Evolutionary conservation across 2,329 filamentous ascomycete species (phyloP).

Genomic region (Ascochyta lentis): DNA sequence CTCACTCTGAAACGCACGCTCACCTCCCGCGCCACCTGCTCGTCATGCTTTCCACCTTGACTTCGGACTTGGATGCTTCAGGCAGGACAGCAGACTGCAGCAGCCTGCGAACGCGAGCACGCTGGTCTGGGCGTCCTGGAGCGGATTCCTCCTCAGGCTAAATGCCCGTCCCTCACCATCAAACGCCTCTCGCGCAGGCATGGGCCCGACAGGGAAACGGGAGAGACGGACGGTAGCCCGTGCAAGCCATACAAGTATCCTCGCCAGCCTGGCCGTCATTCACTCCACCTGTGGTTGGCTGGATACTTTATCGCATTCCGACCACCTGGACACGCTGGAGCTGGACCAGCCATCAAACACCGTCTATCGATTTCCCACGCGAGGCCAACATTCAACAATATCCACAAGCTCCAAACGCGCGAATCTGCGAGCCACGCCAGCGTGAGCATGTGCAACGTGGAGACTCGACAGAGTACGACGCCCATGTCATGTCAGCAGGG

Average conservation of each 20-base stretch:
- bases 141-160: conserved; percentile 45
- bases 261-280: conserved; percentile 23
- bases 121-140: conserved; percentile 18
- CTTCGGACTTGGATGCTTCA: conserved; percentile 37
- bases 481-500: conserved; percentile 44
- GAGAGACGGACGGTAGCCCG: conserved; percentile 47
- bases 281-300: conserved; percentile 31
- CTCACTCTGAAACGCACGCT: conserved; percentile 39
- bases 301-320: conserved; percentile 27
- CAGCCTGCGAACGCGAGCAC: conserved; percentile 23
- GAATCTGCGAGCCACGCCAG: conserved; percentile 29
- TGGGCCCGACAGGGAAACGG: conserved; percentile 37
- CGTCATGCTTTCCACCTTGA: conserved; percentile 38
- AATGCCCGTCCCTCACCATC: conserved; percentile 33
- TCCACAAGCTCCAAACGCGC: conserved; percentile 19
- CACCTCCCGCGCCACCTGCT: conserved; percentile 36
- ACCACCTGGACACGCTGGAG: conserved; percentile 25
- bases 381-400: conserved; percentile 23
- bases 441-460: conserved; percentile 46
- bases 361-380: conserved; percentile 23
- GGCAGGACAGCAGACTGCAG: conserved; percentile 22
- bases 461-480: conserved; percentile 46
- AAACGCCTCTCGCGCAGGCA: conserved; percentile 32
- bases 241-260: conserved; percentile 25
- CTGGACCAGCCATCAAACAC: conserved; percentile 14